Percentiles rank a stretch among this genome's conserved stretches.
Evolutionary conservation across 495 filamentous ascomycete species (phyloP).

Genomic region (Cladorrhinum samala): DNA sequence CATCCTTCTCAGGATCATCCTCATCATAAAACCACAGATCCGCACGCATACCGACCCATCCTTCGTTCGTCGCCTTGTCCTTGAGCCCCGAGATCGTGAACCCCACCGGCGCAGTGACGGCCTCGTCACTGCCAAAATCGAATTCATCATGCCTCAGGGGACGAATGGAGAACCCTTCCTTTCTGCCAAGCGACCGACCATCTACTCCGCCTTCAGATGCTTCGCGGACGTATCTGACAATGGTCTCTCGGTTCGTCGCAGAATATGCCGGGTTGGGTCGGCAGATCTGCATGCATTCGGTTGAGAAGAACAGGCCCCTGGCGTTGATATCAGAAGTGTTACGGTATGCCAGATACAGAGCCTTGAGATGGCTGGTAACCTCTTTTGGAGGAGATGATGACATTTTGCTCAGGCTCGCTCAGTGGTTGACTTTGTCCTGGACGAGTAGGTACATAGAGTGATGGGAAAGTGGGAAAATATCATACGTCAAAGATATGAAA

Average conservation of each 20-base stretch:
- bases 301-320: neutral
- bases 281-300: neutral
- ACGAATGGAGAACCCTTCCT: conserved; percentile 14
- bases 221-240: neutral
- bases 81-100: conserved; percentile 6
- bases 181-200: neutral
- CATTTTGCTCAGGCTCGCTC: too few relatives aligned
- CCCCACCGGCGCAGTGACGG: neutral
- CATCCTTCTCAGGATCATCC: neutral
- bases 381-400: neutral
- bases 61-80: conserved; percentile 7
- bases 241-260: neutral
- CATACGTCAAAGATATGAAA: too few relatives aligned
- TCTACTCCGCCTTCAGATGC: neutral
- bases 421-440: too few relatives aligned
- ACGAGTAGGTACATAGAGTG: too few relatives aligned
- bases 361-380: neutral
- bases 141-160: conserved; percentile 10
- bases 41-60: conserved; percentile 20
- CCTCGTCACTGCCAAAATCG: conserved; percentile 14
- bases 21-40: conserved; percentile 15
- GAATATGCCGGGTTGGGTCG: neutral
- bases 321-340: neutral
- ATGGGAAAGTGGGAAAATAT: too few relatives aligned
- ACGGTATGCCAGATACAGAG: neutral